Percentiles rank a stretch among this genome's conserved stretches.
Conservation (phyloP, 176 grass and related monocot species). For the Zea mays region Zm-B73-REFERENCE-NAM-5.0 NC_050101.1:168947001-168947500, state of each 20-base stretch:
- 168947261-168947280: slow-evolving; percentile 37
- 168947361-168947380: slow-evolving; percentile 42
- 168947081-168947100: slow-evolving; percentile 42
- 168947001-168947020: slow-evolving; percentile 33
- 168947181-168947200: slow-evolving; percentile 39
- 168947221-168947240: slow-evolving; percentile 36
- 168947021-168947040: slow-evolving; percentile 39
- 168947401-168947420: slow-evolving; percentile 36
- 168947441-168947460: slow-evolving; percentile 27
- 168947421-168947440: slow-evolving; percentile 34
- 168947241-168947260: slow-evolving; percentile 36
- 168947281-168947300: slow-evolving; percentile 44
- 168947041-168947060: slow-evolving; percentile 47
- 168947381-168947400: slow-evolving; percentile 16
- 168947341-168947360: slow-evolving; percentile 35
- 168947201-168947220: slow-evolving; percentile 45
- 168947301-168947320: slow-evolving; percentile 47
- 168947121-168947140: slow-evolving; percentile 46
- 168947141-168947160: slow-evolving; percentile 42
- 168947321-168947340: slow-evolving; percentile 35
- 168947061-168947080: slow-evolving; percentile 44
- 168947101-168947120: slow-evolving; percentile 44
- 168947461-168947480: slow-evolving; percentile 39
- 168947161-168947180: slow-evolving; percentile 48
- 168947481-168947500: slow-evolving; percentile 41